phyloP scores from a whole-genome alignment of 2,329 filamentous ascomycete species.

The Myriosclerotinia duriaeana region DNA sequence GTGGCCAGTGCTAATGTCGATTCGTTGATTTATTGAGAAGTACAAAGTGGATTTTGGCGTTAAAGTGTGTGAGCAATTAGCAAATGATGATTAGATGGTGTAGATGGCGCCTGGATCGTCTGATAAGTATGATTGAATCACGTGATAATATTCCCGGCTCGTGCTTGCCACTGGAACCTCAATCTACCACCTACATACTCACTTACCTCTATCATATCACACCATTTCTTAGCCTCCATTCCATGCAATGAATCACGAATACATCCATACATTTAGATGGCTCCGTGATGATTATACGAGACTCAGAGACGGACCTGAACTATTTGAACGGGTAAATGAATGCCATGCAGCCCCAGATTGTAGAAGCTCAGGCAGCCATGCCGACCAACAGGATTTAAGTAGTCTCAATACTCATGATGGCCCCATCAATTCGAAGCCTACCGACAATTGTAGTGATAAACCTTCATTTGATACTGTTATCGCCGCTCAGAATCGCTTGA shows the following conservation, averaged over 20 bases:
- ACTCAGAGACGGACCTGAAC: not conserved
- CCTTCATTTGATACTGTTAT: not conserved
- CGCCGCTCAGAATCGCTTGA: not conserved
- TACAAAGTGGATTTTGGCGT: too few species aligned
- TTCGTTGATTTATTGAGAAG: too few species aligned
- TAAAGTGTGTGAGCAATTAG: too few species aligned
- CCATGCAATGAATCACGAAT: not conserved
- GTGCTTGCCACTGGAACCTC: not conserved
- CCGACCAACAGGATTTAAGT: not conserved
- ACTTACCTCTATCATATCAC: too few species aligned
- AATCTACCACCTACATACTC: not conserved
- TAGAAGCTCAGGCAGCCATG: not conserved
- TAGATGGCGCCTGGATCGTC: too few species aligned
- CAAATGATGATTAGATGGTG: too few species aligned
- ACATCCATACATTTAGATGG: not conserved
- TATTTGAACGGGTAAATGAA: not conserved
- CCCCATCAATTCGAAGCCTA: not conserved
- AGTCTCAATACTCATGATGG: not conserved
- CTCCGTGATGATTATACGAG: constrained; percentile 5
- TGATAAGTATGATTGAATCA: too few species aligned
- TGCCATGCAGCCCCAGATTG: not conserved
- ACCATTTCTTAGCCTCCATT: not conserved
- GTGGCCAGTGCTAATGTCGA: too few species aligned
- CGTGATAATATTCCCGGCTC: not conserved
- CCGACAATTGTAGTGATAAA: not conserved